Evolutionary conservation across 192 early-diverging fungal species (phyloP), one percentile per base, ranked within the genome.

Genomic region (Funneliformis mosseae): DNA sequence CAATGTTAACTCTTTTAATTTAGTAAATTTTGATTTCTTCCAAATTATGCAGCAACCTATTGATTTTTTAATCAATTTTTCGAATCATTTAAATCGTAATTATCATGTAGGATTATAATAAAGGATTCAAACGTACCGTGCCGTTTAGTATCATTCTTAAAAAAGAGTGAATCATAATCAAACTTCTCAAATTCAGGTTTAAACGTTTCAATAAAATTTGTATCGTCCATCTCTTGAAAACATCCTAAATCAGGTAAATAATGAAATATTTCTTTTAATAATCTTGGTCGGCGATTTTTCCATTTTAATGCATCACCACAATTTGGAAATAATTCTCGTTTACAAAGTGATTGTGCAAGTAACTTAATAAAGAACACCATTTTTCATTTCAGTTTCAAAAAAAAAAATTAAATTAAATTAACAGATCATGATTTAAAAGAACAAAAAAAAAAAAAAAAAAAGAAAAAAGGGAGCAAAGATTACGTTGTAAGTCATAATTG

Each of bases 201-300:
- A 77, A 77, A 77, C 41, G 76, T 77, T 25, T 43, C 60, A 18
- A 6, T 23, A 25, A 42, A 63, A 60, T 39, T 77, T 23, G 0
- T n/a, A n/a, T 60, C 7, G 43, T 77, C 76, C 76, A 77, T 77
- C 43, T 77, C 76, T 77, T 77, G 76, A 77, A 77, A 77, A 42
- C 76, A 77, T 38, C 33, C 55, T 8, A 77, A 23, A 77, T 77
- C 76, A 60, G 76, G 76, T 25, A 8, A 39, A 64, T 77, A 64
- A 42, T 77, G 42, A n/a, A 77, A 64, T 39, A 77, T 77, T 42
- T 77, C 76, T 63, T 77, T 77, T 14, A 63, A 23, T 11, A 77
- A 64, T 23, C 60, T 23, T 8, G 76, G 76, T 18, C 76, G 61
- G 23, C 76, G 76, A 63, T 77, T 77, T 77, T 77, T 77, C 76